These are phyloP conservation scores for Corynespora cassiicola DNA, from an alignment of 2,329 filamentous ascomycete genomes.

Conservation along the genomic window DNA sequence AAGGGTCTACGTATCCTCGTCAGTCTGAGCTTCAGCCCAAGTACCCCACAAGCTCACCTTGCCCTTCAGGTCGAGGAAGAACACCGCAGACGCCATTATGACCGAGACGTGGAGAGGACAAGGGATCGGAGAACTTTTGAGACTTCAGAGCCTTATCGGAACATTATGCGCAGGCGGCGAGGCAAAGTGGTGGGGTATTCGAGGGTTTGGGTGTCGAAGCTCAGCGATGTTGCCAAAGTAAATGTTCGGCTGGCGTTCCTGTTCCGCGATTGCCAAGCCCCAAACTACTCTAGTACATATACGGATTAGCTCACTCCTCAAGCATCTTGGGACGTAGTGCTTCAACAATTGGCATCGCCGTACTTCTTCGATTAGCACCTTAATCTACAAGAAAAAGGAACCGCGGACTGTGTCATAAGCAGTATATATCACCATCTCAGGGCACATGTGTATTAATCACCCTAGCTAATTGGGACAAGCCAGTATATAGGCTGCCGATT, in stretches of 20 bases:
- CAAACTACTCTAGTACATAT: conserved; percentile 3
- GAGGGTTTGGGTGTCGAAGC: conserved; percentile 2
- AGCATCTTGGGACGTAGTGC: no score
- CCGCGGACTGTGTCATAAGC: no score
- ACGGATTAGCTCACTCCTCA: no score
- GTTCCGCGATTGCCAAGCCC: conserved; percentile 13
- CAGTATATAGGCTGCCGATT: no score
- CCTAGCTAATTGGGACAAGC: no score
- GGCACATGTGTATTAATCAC: no score
- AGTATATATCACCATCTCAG: no score
- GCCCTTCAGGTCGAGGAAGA: conserved; percentile 99
- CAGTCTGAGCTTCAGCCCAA: conserved; percentile 28
- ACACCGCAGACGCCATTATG: conserved; percentile 97
- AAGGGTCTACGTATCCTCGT: conserved; percentile 73
- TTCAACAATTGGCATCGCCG: no score
- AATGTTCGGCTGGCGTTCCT: no score
- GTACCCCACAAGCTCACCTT: conserved; percentile 69
- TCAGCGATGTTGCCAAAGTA: conserved; percentile 9
- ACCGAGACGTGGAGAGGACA: conserved; percentile 34
- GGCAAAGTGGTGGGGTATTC: conserved; percentile 11
- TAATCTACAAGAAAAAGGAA: no score
- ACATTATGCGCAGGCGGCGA: conserved; percentile 24
- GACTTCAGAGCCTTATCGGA: conserved; percentile 13
- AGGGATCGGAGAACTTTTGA: conserved; percentile 6
- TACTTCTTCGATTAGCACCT: no score